Conservation (phyloP, 2,329 filamentous ascomycete genomes). For the Penicillium sp. region DNA sequence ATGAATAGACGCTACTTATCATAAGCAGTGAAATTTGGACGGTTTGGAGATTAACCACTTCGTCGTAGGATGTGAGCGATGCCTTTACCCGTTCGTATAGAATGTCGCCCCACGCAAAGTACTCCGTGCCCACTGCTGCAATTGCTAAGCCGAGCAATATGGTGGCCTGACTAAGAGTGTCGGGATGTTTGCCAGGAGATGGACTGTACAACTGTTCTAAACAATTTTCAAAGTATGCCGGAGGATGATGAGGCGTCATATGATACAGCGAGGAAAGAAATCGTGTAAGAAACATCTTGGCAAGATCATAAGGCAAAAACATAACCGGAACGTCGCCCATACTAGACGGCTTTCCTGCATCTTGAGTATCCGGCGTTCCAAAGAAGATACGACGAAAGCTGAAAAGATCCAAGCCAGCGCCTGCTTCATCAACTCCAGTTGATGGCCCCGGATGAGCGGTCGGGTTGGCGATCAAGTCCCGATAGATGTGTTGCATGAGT, state of each 20-base stretch:
- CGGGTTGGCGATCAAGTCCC: conserved; percentile 30
- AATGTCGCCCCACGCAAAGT: conserved; percentile 43
- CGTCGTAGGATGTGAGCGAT: conserved; percentile 39
- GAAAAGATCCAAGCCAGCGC: conserved; percentile 40
- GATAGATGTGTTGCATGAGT: conserved; percentile 42
- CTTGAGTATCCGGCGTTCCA: conserved; percentile 41
- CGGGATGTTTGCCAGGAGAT: conserved; percentile 30
- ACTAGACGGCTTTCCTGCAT: conserved; percentile 24
- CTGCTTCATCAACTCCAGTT: conserved; percentile 39
- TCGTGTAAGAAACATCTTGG: conserved; percentile 40
- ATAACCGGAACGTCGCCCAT: conserved; percentile 30
- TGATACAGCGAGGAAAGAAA: conserved; percentile 46
- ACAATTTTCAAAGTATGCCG: conserved; percentile 35
- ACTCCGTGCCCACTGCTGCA: conserved; percentile 41
- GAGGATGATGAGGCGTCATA: conserved; percentile 38
- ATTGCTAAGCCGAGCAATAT: conserved; percentile 40
- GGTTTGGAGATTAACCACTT: conserved; percentile 48
- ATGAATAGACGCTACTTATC: conserved; percentile 39
- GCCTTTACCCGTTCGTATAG: conserved; percentile 47
- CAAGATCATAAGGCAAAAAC: conserved; percentile 42
- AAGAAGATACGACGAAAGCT: conserved; percentile 42
- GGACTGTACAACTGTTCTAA: conserved; percentile 39
- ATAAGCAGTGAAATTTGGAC: conserved; percentile 47
- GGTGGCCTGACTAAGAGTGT: conserved; percentile 39
- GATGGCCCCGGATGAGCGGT: conserved; percentile 20